Conservation (phyloP, 768 basidiomycete genomes). For the Lactarius hatsudake region DNA sequence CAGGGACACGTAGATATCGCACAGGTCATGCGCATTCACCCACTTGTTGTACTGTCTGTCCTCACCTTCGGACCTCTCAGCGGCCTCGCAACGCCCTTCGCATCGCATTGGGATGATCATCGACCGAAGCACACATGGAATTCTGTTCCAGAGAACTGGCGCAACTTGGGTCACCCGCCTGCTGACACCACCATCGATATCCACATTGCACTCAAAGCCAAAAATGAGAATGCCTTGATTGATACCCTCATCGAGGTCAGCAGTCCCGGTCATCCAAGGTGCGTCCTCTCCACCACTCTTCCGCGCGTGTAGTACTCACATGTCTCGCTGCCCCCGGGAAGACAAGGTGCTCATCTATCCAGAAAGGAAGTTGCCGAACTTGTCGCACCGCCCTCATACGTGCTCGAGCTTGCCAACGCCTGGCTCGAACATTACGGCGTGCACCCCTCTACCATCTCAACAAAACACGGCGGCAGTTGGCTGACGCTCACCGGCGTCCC, state of each 20-base stretch:
- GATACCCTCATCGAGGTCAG: neutral
- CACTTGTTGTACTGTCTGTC: too few relatives aligned
- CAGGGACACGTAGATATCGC: too few relatives aligned
- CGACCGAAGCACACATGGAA: neutral
- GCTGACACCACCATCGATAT: neutral
- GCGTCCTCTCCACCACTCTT: neutral
- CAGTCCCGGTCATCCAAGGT: neutral
- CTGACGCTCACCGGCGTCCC: too few relatives aligned
- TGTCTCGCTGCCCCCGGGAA: too few relatives aligned
- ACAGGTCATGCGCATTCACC: too few relatives aligned
- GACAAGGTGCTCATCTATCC: neutral
- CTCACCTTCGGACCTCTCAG: too few relatives aligned
- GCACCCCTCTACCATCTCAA: too few relatives aligned
- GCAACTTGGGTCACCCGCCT: too few relatives aligned
- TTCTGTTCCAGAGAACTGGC: neutral
- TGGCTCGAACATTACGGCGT: too few relatives aligned
- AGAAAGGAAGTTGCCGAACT: neutral
- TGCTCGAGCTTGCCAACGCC: too few relatives aligned
- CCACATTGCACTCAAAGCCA: neutral
- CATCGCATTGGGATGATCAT: neutral
- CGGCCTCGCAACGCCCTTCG: neutral
- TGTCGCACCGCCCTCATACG: too few relatives aligned
- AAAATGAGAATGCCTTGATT: neutral
- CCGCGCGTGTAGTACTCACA: neutral
- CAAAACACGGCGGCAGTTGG: too few relatives aligned